phyloP scores from a whole-genome alignment of 1,284 basidiomycete genomes.

The Tetrapyrgos nigripes region DNA sequence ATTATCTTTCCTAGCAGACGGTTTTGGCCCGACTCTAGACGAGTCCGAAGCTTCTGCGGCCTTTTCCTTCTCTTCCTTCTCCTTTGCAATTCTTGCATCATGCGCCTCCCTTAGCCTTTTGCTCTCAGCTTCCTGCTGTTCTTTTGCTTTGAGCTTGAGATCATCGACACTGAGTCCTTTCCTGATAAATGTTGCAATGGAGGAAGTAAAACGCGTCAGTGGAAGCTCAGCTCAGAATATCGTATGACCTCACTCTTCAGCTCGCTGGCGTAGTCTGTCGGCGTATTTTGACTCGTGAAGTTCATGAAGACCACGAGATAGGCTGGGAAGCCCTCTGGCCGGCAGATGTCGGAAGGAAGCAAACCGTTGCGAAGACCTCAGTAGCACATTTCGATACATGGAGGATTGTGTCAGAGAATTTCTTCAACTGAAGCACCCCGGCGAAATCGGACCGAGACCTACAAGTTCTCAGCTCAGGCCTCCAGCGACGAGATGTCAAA shows the following conservation, averaged over 20 bases:
- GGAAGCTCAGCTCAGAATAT: slow-evolving; percentile 19
- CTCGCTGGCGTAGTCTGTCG: slow-evolving; percentile 39
- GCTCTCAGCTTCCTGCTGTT: slow-evolving; percentile 35
- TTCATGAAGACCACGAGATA: neutral
- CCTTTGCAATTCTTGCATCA: slow-evolving; percentile 15
- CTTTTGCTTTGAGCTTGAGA: slow-evolving; percentile 44
- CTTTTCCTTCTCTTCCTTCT: slow-evolving; percentile 12
- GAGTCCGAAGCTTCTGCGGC: neutral
- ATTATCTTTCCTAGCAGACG: slow-evolving; percentile 59
- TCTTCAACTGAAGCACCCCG: neutral
- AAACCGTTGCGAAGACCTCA: neutral
- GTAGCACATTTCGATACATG: neutral
- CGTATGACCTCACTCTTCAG: slow-evolving; percentile 40
- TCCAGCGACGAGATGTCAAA: neutral
- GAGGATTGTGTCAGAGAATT: neutral
- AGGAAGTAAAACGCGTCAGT: neutral
- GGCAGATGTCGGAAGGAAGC: neutral
- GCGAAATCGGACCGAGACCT: too few relatives aligned
- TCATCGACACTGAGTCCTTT: slow-evolving; percentile 48
- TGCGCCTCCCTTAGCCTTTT: slow-evolving; percentile 23
- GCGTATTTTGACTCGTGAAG: slow-evolving; percentile 38
- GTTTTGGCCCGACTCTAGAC: neutral
- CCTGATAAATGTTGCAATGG: slow-evolving; percentile 33
- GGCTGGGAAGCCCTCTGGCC: neutral
- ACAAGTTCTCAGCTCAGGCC: too few relatives aligned